Percentiles rank a stretch among this genome's conserved stretches.
Evolutionary conservation across 2,329 filamentous ascomycete genomes (phyloP).

Genomic region (Samsoniella hepiali): DNA sequence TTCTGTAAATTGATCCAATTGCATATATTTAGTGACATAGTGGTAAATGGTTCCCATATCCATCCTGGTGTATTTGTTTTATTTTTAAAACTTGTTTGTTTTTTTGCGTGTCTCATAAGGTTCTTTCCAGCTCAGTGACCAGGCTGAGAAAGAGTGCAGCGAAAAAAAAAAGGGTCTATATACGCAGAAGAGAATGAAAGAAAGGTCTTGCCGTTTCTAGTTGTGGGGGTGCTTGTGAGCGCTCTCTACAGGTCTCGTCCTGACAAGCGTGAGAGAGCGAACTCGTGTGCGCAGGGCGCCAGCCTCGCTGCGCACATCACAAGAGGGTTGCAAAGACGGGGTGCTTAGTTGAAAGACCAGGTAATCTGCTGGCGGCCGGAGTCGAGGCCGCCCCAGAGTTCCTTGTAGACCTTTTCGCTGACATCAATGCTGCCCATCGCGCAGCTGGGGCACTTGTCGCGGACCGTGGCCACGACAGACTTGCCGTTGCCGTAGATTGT

Average conservation of each 20-base stretch:
- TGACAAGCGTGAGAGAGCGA: conserved; percentile 14
- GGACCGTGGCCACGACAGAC: conserved; percentile 55
- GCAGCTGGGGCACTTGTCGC: conserved; percentile 77
- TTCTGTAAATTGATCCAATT: neutral
- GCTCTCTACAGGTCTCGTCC: conserved; percentile 15
- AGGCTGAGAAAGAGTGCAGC: conserved; percentile 10
- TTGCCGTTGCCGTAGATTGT: conserved; percentile 60
- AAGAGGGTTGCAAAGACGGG: neutral
- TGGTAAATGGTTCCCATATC: neutral
- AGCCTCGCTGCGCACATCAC: conserved; percentile 11
- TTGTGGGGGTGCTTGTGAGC: neutral
- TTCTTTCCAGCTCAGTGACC: conserved; percentile 8
- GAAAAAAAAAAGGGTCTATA: conserved; percentile 1
- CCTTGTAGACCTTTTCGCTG: conserved; percentile 52
- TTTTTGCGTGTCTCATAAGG: conserved; percentile 2
- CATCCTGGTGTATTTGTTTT: neutral
- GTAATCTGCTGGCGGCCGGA: conserved; percentile 40
- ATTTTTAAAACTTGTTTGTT: conserved; percentile 5
- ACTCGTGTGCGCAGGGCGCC: conserved; percentile 7
- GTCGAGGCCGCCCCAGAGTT: conserved; percentile 46
- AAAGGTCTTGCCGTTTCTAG: conserved; percentile 6
- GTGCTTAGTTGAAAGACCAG: conserved; percentile 46
- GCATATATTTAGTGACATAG: conserved; percentile 3
- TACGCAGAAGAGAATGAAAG: conserved; percentile 6
- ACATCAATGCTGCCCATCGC: conserved; percentile 54